Conservation (phyloP, 179 eudicot genomes). For the Beta corolliflora region DNA sequence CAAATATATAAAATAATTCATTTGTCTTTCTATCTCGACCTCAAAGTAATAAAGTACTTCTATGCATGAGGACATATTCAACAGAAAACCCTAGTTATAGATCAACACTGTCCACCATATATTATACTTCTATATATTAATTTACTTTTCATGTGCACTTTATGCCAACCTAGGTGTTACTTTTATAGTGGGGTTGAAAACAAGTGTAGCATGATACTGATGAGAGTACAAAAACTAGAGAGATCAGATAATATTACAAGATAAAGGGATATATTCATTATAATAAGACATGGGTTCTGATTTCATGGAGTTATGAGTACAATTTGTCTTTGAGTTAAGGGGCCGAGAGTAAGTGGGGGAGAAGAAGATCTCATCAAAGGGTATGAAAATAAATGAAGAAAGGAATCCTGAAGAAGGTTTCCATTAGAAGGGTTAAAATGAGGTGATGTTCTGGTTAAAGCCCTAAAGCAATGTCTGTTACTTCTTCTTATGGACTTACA, state of each 20-base stretch:
- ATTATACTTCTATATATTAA: too few species aligned
- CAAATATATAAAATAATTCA: too few species aligned
- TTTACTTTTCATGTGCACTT: too few species aligned
- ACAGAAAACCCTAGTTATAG: too few species aligned
- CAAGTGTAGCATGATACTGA: background rate
- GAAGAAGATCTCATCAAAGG: constrained; percentile 23
- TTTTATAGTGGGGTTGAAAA: background rate
- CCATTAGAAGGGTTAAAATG: constrained; percentile 35
- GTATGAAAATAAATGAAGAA: constrained; percentile 43
- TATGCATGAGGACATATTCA: too few species aligned
- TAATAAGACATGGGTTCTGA: constrained; percentile 14
- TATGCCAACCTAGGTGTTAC: background rate
- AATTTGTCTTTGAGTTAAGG: constrained; percentile 25
- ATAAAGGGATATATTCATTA: background rate
- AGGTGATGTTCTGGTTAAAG: constrained; percentile 40
- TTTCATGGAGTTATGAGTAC: constrained; percentile 18
- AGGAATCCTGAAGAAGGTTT: constrained; percentile 26
- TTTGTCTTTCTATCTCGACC: too few species aligned
- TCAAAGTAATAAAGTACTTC: too few species aligned
- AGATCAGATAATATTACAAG: background rate
- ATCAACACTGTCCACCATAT: too few species aligned
- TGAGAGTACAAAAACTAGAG: background rate
- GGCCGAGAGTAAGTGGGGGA: constrained; percentile 4
- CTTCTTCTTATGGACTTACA: constrained; percentile 34
- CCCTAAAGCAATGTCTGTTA: constrained; percentile 50